Percentiles rank a stretch among this genome's conserved stretches.
Conservation (phyloP, 306 rosid genomes). For the Cucurbita moschata region DNA sequence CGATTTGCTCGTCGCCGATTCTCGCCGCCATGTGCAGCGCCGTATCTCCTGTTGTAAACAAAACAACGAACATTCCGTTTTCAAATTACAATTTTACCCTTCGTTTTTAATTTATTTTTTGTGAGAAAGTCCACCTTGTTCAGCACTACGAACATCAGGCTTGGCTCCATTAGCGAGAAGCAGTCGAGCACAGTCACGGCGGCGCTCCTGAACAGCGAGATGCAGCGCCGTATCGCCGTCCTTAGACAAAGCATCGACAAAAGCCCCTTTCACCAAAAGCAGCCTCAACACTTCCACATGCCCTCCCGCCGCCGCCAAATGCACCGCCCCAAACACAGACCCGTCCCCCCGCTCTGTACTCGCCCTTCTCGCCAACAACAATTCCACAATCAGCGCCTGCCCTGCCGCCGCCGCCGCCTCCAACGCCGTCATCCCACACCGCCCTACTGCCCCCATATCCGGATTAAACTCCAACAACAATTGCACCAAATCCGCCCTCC, state of each 20-base stretch:
- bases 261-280: slow-evolving; percentile 54
- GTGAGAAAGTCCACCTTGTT: slow-evolving; percentile 27
- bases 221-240: slow-evolving; percentile 69
- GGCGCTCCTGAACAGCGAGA: slow-evolving; percentile 40
- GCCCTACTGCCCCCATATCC: slow-evolving; percentile 31
- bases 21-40: slow-evolving; percentile 58
- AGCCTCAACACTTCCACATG: slow-evolving; percentile 61
- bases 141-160: slow-evolving; percentile 21
- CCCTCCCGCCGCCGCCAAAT: slow-evolving; percentile 39
- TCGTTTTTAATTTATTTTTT: too few relatives aligned
- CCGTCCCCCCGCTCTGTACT: slow-evolving; percentile 34
- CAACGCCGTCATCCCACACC: slow-evolving; percentile 38
- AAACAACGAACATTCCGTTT: background rate
- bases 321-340: slow-evolving; percentile 41
- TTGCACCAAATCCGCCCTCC: slow-evolving; percentile 56
- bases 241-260: slow-evolving; percentile 30
- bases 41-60: slow-evolving; percentile 1
- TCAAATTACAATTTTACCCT: background rate
- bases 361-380: slow-evolving; percentile 51
- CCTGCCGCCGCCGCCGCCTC: slow-evolving; percentile 46
- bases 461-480: slow-evolving; percentile 56
- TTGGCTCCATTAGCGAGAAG: slow-evolving; percentile 45
- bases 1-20: slow-evolving; percentile 53
- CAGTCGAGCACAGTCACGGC: slow-evolving; percentile 44
- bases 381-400: slow-evolving; percentile 54